Evolutionary conservation across 2,329 filamentous ascomycete species (phyloP), one percentile per base, ranked within the genome.

Genomic region (Aspergillus melleus): DNA sequence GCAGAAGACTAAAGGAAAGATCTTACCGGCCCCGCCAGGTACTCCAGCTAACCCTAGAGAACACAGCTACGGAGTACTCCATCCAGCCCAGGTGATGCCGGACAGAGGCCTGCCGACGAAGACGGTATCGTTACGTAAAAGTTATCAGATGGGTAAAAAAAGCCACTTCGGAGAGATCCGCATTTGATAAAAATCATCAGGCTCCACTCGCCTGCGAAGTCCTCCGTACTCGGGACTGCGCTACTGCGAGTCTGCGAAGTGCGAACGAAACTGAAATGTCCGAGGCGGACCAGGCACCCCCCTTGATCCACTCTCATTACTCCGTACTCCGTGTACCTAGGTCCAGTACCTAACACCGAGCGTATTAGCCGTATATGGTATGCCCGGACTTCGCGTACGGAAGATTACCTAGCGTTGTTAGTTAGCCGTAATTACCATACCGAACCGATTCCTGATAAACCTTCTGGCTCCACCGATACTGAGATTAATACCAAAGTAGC

Each of bases 41-140:
- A 14, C 32, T 5, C 8, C 32, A 36, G 12, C 32, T 16, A 36
- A 10, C 12, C 32, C 10, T 16, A 36, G 32, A 16, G 14, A 14
- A 10, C 11, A 36, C 14, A 6, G 11, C 32, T 36, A 36, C 26
- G 4, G 24, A 24, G 24, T 24, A 24, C 24, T 4, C 4, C 24
- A 24, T 29, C 26, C 26, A 29, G 32, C 26, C 16, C 8, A 16
- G 19, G 39, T 57, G 49, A 51, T 55, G 47, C 24, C 57, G 29
- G 32, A 52, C 19, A 26, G 36, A 32, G 29, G 44, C 32, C 16
- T 32, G 3, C 16, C 26, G 57, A 22, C 11, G 20, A 47, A 32
- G 26, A 42, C 29, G 11, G 53, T 56, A 60, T 54, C 20, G 58
- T 56, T 60, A 60, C 58, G 58, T 60, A 60, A 60, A 52, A 52